Conservation (phyloP, 805 yeast species). For the Millerago galiae region DNA sequence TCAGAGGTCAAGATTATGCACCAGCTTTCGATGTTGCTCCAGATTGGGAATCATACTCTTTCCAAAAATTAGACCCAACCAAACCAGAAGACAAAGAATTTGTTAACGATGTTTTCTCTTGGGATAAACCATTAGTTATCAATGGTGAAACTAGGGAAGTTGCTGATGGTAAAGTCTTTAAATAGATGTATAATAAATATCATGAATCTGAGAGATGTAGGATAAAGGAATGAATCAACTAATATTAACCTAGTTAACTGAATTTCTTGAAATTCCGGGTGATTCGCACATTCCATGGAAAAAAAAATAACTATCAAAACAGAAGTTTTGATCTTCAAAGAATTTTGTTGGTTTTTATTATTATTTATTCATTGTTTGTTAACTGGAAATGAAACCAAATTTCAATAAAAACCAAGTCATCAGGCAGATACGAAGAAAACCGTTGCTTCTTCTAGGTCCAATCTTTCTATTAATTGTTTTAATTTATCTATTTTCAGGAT, state of each 20-base stretch:
- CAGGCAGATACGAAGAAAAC: constrained; percentile 57
- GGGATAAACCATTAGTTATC: constrained; percentile 89
- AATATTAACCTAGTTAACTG: too few species aligned
- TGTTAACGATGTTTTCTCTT: constrained; percentile 89
- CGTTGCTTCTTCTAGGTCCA: constrained; percentile 42
- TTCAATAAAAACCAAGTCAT: constrained; percentile 28
- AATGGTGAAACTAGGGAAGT: constrained; percentile 81
- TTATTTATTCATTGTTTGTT: neutral
- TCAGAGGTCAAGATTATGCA: constrained; percentile 85
- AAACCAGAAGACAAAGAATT: constrained; percentile 72
- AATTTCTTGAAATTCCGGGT: neutral
- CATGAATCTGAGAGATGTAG: too few species aligned
- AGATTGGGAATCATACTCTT: constrained; percentile 94
- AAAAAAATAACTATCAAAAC: too few species aligned
- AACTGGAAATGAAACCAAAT: constrained; percentile 20
- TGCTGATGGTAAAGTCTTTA: constrained; percentile 96
- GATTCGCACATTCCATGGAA: neutral
- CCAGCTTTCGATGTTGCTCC: constrained; percentile 99
- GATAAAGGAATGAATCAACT: too few species aligned
- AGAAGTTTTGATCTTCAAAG: too few species aligned
- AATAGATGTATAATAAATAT: constrained; percentile 39
- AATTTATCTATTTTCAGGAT: constrained; percentile 36
- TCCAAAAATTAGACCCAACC: constrained; percentile 76
- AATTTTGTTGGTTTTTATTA: neutral
- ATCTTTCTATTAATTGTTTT: constrained; percentile 34